phyloP scores from a whole-genome alignment of 2,329 filamentous ascomycete species.

The Monosporascus sp. region DNA sequence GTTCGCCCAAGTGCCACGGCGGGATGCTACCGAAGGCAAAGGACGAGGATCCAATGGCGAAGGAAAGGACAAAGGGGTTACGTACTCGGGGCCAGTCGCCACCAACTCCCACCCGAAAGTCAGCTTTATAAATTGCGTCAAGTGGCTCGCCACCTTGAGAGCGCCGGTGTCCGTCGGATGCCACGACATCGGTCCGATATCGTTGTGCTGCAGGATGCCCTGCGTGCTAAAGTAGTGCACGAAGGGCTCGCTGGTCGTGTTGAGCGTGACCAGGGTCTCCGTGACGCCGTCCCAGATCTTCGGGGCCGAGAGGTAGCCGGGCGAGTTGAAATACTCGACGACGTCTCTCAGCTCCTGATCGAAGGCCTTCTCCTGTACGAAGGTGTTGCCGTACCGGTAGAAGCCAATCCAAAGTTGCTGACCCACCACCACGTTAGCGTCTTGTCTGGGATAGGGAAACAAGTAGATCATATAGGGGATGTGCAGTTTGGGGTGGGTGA shows the following conservation, averaged over 20 bases:
- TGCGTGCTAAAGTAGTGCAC: constrained; percentile 58
- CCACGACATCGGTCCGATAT: constrained; percentile 47
- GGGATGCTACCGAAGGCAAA: background rate
- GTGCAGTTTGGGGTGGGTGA: too few relatives aligned
- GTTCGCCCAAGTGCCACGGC: background rate
- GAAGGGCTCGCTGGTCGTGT: constrained; percentile 35
- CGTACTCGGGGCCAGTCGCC: constrained; percentile 47
- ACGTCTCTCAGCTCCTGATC: constrained; percentile 45
- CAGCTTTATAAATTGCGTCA: constrained; percentile 51
- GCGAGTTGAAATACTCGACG: constrained; percentile 46
- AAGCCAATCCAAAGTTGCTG: constrained; percentile 44
- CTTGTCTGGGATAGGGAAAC: constrained; percentile 1
- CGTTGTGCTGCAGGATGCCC: constrained; percentile 56
- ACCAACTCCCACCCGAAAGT: constrained; percentile 52
- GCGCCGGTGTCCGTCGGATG: constrained; percentile 58
- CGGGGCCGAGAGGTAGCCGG: constrained; percentile 33
- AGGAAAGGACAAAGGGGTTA: constrained; percentile 20
- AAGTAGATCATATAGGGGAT: too few relatives aligned
- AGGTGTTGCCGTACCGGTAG: constrained; percentile 43
- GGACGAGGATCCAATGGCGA: constrained; percentile 8
- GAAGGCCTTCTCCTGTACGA: constrained; percentile 40
- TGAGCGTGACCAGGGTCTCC: constrained; percentile 28
- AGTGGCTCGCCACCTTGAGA: constrained; percentile 54
- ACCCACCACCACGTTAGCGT: background rate
- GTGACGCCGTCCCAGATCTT: constrained; percentile 34